A percentile compares a stretch with the other conserved stretches of the same genome.
Conservation (phyloP, 116 monocot genomes). For the Iris pallida region DNA sequence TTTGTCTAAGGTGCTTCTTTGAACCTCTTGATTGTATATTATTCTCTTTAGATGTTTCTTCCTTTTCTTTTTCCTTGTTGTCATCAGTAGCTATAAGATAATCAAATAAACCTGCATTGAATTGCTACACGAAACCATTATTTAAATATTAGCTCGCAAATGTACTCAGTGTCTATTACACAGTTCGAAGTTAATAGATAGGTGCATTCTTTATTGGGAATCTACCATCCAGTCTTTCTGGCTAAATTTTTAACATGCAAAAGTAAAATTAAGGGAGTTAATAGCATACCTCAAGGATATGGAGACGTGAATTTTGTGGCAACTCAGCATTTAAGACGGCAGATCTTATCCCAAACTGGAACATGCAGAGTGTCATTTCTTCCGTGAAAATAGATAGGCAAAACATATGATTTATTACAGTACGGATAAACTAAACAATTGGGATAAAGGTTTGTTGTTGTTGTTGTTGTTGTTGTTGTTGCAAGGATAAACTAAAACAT, state of each 20-base stretch:
- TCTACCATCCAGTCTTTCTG: too few relatives aligned
- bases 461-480: too few relatives aligned
- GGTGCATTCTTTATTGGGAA: too few relatives aligned
- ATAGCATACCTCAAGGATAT: slow-evolving; percentile 72
- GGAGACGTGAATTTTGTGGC: slow-evolving; percentile 90
- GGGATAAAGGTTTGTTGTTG: too few relatives aligned
- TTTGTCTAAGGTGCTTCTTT: slow-evolving; percentile 45
- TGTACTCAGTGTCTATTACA: too few relatives aligned
- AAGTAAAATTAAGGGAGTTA: not conserved
- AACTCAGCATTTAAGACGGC: slow-evolving; percentile 91
- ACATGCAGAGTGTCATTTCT: slow-evolving; percentile 9
- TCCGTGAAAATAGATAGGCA: too few relatives aligned
- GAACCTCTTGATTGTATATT: slow-evolving; percentile 38
- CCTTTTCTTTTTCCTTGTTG: slow-evolving; percentile 43
- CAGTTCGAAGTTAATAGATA: too few relatives aligned
- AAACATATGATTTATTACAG: too few relatives aligned
- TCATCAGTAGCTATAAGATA: slow-evolving; percentile 89
- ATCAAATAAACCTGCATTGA: slow-evolving; percentile 91
- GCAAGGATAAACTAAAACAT: too few relatives aligned
- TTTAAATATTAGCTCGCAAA: too few relatives aligned
- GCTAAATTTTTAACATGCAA: too few relatives aligned
- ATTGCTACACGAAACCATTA: slow-evolving; percentile 33
- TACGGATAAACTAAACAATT: too few relatives aligned
- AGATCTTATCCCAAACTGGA: slow-evolving; percentile 87
- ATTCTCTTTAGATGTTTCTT: slow-evolving; percentile 26